A percentile compares a stretch with the other conserved stretches of the same genome.
Evolutionary conservation across 306 rosid species (phyloP).

Genomic region (Quercus cerris): DNA sequence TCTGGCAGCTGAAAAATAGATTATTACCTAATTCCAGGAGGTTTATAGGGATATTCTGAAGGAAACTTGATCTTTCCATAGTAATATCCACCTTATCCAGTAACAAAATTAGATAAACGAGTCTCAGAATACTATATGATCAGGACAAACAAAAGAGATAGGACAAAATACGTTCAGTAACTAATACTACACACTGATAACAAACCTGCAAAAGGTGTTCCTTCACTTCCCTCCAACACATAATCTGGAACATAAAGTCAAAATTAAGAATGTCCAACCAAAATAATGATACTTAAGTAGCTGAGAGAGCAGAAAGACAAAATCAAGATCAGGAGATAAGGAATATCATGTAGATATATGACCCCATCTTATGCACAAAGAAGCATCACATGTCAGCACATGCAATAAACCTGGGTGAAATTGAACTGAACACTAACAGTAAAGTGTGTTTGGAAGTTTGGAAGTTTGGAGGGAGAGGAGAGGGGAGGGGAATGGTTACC

Average conservation of each 20-base stretch:
- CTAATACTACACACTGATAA: constrained; percentile 12
- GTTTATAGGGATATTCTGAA: constrained; percentile 86
- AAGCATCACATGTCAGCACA: not conserved
- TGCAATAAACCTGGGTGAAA: not conserved
- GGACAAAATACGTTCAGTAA: constrained; percentile 6
- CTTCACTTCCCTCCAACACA: constrained; percentile 96
- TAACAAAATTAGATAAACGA: not conserved
- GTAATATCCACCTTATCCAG: constrained; percentile 76
- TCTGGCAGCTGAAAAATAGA: constrained; percentile 11
- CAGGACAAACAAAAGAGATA: constrained; percentile 3
- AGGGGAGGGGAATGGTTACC: too few relatives aligned
- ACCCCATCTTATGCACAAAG: not conserved
- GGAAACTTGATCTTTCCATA: constrained; percentile 96
- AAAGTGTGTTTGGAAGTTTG: too few relatives aligned
- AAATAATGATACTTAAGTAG: constrained; percentile 15
- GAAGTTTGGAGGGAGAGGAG: too few relatives aligned
- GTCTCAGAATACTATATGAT: not conserved
- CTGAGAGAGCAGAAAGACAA: not conserved
- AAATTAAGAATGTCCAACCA: constrained; percentile 13
- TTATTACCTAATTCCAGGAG: constrained; percentile 91
- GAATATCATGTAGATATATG: not conserved
- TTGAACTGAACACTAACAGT: not conserved
- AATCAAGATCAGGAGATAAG: not conserved
- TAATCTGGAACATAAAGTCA: constrained; percentile 63
- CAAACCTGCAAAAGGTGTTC: constrained; percentile 92